Percentiles rank a stretch among this genome's conserved stretches.
Conservation (phyloP, 768 basidiomycete species). For the Lactarius indigo region DNA sequence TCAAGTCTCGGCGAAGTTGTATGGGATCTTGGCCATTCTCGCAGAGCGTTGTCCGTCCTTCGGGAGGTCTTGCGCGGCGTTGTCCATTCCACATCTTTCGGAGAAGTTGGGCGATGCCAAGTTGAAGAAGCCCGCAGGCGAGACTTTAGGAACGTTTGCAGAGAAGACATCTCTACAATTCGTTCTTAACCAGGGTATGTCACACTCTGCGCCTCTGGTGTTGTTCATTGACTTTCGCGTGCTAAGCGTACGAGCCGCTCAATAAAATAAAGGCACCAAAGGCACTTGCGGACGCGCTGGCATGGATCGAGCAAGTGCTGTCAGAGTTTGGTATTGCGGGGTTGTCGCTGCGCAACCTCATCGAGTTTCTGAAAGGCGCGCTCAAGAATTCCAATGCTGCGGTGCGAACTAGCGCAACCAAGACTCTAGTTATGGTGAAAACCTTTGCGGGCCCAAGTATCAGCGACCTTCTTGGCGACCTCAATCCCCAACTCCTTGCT, state of each 20-base stretch:
- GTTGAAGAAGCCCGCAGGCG: slow-evolving; percentile 93
- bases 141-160: slow-evolving; percentile 75
- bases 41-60: slow-evolving; percentile 81
- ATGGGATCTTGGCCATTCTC: slow-evolving; percentile 67
- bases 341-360: slow-evolving; percentile 74
- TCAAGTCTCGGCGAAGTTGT: slow-evolving; percentile 91
- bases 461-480: slow-evolving; percentile 87
- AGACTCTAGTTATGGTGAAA: slow-evolving; percentile 85
- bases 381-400: slow-evolving; percentile 92
- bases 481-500: slow-evolving; percentile 87
- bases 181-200: slow-evolving; percentile 83
- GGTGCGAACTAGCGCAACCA: slow-evolving; percentile 92
- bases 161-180: slow-evolving; percentile 95
- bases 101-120: slow-evolving; percentile 98
- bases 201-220: slow-evolving; percentile 9
- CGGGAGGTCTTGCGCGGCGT: slow-evolving; percentile 77
- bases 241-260: slow-evolving; percentile 84
- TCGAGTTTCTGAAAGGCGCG: slow-evolving; percentile 85
- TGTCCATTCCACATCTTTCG: slow-evolving; percentile 75
- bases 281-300: slow-evolving; percentile 84
- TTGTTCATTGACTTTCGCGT: slow-evolving; percentile 23
- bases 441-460: slow-evolving; percentile 90
- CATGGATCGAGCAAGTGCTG: slow-evolving; percentile 84
- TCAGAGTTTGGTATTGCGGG: slow-evolving; percentile 91
- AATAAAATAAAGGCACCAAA: slow-evolving; percentile 97